These are phyloP conservation scores for Starmerella apicola DNA, from an alignment of 805 yeast species.

Conservation along the genomic window DNA sequence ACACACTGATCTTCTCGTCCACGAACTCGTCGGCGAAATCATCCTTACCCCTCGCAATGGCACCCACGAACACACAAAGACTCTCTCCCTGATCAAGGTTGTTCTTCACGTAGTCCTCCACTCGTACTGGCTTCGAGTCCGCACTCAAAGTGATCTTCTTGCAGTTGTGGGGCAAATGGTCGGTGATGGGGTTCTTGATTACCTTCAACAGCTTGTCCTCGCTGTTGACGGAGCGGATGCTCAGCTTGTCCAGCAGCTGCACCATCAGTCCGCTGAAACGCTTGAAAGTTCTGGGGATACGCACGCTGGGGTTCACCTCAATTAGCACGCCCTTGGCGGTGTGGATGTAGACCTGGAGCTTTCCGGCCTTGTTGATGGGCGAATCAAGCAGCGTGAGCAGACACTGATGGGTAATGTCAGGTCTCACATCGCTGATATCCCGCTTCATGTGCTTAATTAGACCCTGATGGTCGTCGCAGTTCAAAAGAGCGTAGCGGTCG, in stretches of 20 bases:
- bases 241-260: constrained; percentile 80
- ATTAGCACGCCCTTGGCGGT: constrained; percentile 90
- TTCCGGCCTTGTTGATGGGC: constrained; percentile 97
- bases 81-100: constrained; percentile 73
- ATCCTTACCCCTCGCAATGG: constrained; percentile 98
- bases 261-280: constrained; percentile 97
- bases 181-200: constrained; percentile 93
- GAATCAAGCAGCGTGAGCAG: constrained; percentile 84
- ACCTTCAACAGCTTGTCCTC: constrained; percentile 90
- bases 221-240: constrained; percentile 87
- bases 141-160: constrained; percentile 84
- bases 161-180: constrained; percentile 92
- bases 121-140: constrained; percentile 79
- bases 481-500: constrained; percentile 83
- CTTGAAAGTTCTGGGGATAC: constrained; percentile 96
- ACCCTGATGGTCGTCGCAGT: constrained; percentile 98
- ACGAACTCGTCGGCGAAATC: constrained; percentile 94
- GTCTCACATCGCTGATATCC: constrained; percentile 95
- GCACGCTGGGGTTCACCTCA: constrained; percentile 90
- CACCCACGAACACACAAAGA: constrained; percentile 96
- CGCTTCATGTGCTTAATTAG: constrained; percentile 88
- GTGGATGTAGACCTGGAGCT: constrained; percentile 88
- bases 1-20: constrained; percentile 90
- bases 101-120: constrained; percentile 72
- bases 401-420: constrained; percentile 99